phyloP scores from a whole-genome alignment of 1,284 basidiomycete species.

The Inonotus hispidus region DNA sequence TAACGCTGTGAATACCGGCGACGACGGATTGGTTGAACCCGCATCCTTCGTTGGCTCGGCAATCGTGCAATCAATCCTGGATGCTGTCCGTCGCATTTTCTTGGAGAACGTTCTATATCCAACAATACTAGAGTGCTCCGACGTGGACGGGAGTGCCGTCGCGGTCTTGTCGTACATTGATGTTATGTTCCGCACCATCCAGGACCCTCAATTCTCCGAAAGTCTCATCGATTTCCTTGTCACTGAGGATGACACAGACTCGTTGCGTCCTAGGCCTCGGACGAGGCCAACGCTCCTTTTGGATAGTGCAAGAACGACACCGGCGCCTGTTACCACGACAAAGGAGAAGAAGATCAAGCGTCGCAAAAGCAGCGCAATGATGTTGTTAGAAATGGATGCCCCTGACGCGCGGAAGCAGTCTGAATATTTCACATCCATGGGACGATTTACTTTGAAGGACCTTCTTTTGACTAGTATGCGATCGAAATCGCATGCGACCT shows the following conservation, averaged over 20 bases:
- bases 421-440: conserved; percentile 81
- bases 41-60: conserved; percentile 66
- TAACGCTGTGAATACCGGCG: conserved; percentile 41
- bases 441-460: conserved; percentile 87
- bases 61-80: conserved; percentile 76
- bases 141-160: conserved; percentile 87
- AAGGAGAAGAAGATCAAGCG: conserved; percentile 45
- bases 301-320: conserved; percentile 35
- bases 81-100: conserved; percentile 82
- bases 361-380: conserved; percentile 82
- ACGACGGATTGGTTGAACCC: conserved; percentile 42
- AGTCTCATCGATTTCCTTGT: conserved; percentile 76
- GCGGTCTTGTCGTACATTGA: conserved; percentile 98
- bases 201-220: conserved; percentile 63
- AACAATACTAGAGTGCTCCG: conserved; percentile 90
- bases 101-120: conserved; percentile 92
- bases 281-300: conserved; percentile 44
- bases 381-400: conserved; percentile 77
- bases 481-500: conserved; percentile 58
- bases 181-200: conserved; percentile 74
- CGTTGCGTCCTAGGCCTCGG: conserved; percentile 34
- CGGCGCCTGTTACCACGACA: conserved; percentile 28
- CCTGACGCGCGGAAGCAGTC: conserved; percentile 61
- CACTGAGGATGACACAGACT: conserved; percentile 75
- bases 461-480: conserved; percentile 74